phyloP scores from a whole-genome alignment of 1,139 yeast genomes.

The Magnusiomyces paraingens region DNA sequence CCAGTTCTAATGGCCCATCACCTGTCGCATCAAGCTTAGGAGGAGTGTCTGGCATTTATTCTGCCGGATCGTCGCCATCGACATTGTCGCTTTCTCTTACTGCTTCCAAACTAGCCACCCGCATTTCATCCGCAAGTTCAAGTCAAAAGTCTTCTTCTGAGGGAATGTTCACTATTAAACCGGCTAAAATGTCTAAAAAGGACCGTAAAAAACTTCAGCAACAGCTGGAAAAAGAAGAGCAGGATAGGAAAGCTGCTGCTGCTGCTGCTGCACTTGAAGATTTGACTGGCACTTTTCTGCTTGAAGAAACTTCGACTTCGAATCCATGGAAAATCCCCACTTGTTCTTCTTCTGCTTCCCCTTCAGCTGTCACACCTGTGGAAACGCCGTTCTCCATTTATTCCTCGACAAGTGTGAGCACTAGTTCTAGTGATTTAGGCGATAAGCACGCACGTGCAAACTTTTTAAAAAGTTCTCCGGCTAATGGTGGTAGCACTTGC shows the following conservation, averaged over 20 bases:
- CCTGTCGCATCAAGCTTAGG: not conserved
- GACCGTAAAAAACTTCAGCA: conserved; percentile 41
- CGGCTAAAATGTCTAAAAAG: conserved; percentile 42
- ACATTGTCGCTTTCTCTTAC: not conserved
- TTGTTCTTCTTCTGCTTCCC: not conserved
- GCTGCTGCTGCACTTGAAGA: not conserved
- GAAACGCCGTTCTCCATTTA: conserved; percentile 4
- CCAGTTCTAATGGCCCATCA: not conserved
- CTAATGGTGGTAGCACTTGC: not conserved
- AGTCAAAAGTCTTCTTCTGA: not conserved
- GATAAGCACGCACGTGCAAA: not conserved
- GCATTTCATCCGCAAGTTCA: not conserved
- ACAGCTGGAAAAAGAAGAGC: not conserved
- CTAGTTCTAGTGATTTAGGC: no score
- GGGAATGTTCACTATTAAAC: conserved; percentile 6
- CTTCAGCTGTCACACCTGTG: not conserved
- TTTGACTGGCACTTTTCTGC: not conserved
- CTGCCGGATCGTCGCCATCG: not conserved
- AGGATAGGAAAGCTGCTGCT: not conserved
- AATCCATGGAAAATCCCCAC: conserved; percentile 17
- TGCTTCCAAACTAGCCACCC: not conserved
- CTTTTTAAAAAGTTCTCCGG: not conserved
- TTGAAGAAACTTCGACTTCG: conserved; percentile 2
- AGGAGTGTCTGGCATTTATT: not conserved
- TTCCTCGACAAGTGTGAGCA: not conserved